Base-by-base conservation (phyloP, 495 filamentous ascomycete genomes). In the Haplographium delicatum region DNA sequence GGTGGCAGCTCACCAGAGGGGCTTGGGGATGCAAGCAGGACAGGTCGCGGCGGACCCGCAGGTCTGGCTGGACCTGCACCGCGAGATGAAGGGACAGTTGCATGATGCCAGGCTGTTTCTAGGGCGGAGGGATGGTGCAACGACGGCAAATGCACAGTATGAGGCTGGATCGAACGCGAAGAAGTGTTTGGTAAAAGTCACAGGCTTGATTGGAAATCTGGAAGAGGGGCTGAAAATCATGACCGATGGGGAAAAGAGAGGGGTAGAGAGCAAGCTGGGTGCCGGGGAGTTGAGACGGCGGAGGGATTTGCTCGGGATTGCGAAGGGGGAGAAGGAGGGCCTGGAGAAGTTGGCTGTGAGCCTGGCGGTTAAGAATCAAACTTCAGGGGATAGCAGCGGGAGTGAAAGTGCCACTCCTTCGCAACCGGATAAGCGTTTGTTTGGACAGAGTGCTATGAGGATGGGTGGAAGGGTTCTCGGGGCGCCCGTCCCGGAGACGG, bases 201-300 rank as follows among this genome's bases (percentile, higher is more conserved):
- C 78, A 2, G 73, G 80, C 3, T 65, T 94, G 62, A 70, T 95
- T 33, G 63, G 65, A 3, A 75, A 75, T 38, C 68, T 98, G 37
- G 83, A 86, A 49, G 78, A 83, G 30, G 93, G 88, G 3, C 61
- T 98, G 57, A 77, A 75, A 60, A 53, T 62, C 22, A 65, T 79
- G 61, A 64, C 69, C 46, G 54, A 59, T 8, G 67, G 65, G 35
- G 60, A 64, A 43, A 63, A 63, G 45, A 57, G 64, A 53, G 62
- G 59, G 26, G 57, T 56, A 15, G 54, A 42, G 13, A 66, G 64
- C 2, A 69, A 59, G 69, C 45, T 63, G 1, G 88, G 89, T 1
- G 87, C 93, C 0, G 93, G 93, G n/a, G 93, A 98, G 72, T 62
- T 95, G 5, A 76, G 90, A 19, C 70, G 94, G 23, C 68, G 93